Conservation (phyloP, 495 filamentous ascomycete species). For the Aspergillus coremiiformis region DNA sequence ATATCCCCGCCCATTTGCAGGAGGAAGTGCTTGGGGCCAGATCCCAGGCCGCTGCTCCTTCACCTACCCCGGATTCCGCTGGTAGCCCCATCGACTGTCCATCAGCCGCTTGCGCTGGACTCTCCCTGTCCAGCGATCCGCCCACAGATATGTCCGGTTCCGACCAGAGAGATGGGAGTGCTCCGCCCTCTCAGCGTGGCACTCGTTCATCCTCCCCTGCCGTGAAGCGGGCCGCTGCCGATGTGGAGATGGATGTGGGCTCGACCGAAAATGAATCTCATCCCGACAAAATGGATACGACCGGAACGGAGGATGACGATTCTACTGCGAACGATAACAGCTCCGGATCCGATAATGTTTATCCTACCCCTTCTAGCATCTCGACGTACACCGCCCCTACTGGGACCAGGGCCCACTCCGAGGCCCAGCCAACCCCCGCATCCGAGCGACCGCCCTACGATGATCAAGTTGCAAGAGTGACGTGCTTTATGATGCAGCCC, state of each 20-base stretch:
- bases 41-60: constrained; percentile 34
- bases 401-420: constrained; percentile 11
- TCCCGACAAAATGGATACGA: constrained; percentile 21
- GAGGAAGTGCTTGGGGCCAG: constrained; percentile 46
- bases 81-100: constrained; percentile 58
- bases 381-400: constrained; percentile 22
- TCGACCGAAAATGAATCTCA: constrained; percentile 18
- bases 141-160: constrained; percentile 43
- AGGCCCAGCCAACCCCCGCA: constrained; percentile 8
- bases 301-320: constrained; percentile 17
- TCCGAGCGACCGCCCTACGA: constrained; percentile 53
- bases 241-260: constrained; percentile 27
- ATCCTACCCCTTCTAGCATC: constrained; percentile 28
- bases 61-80: constrained; percentile 45
- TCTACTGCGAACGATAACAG: constrained; percentile 14
- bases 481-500: constrained; percentile 42
- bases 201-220: constrained; percentile 45
- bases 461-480: constrained; percentile 68
- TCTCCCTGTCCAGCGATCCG: constrained; percentile 59
- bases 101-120: constrained; percentile 62
- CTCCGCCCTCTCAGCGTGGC: constrained; percentile 18
- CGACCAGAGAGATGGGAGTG: constrained; percentile 25
- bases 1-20: constrained; percentile 55
- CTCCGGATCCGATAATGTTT: constrained; percentile 18
- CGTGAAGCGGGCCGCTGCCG: constrained; percentile 45